phyloP scores from a whole-genome alignment of 140 eudicot species.

The Flaveria floridana region DNA sequence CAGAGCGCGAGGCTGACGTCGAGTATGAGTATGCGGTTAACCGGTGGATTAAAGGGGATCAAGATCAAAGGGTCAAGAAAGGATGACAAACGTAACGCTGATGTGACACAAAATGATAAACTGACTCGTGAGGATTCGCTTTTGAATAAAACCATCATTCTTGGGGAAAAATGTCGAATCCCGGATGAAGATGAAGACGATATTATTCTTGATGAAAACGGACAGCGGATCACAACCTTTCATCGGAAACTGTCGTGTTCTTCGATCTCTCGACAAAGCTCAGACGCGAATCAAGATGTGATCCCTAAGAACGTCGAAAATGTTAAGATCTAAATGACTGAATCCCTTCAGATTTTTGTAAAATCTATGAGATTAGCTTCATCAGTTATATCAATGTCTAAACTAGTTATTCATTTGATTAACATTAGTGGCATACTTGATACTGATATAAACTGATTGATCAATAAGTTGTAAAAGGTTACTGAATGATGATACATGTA shows the following conservation, averaged over 20 bases:
- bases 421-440: not conserved
- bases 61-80: constrained; percentile 32
- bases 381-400: not conserved
- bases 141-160: constrained; percentile 62
- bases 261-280: constrained; percentile 40
- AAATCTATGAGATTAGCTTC: constrained; percentile 8
- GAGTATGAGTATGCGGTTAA: constrained; percentile 59
- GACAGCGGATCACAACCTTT: constrained; percentile 45
- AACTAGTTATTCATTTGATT: not conserved
- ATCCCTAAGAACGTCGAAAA: not conserved
- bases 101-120: constrained; percentile 15
- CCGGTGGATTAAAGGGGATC: constrained; percentile 27
- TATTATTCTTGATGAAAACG: constrained; percentile 55
- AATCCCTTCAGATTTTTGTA: constrained; percentile 8
- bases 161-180: constrained; percentile 60
- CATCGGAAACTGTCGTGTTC: constrained; percentile 39
- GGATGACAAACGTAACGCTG: constrained; percentile 20
- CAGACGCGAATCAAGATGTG: constrained; percentile 24
- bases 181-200: constrained; percentile 60
- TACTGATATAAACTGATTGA: not conserved
- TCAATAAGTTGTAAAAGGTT: not conserved
- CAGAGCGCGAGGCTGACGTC: constrained; percentile 39
- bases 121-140: constrained; percentile 55
- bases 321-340: constrained; percentile 11
- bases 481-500: too few species aligned